Evolutionary conservation across 805 yeast genomes (phyloP).

Genomic region (Ogataea pilisensis): DNA sequence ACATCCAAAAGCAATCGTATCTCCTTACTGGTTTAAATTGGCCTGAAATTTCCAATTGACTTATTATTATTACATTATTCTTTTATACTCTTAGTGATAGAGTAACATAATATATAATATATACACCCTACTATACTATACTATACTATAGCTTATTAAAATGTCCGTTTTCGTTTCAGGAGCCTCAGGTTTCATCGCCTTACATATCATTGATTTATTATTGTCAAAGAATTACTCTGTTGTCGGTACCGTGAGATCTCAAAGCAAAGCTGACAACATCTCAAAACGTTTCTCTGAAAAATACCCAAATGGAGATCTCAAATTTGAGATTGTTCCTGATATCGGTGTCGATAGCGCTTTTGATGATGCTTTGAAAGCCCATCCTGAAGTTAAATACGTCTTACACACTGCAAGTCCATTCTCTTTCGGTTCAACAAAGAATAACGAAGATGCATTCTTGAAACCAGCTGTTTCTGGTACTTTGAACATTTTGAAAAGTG

Average conservation of each 20-base stretch:
- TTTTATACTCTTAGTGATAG: no score
- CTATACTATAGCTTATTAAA: neutral
- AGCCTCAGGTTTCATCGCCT: constrained; percentile 52
- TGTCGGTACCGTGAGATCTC: constrained; percentile 48
- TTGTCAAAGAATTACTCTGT: constrained; percentile 40
- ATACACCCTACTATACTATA: neutral
- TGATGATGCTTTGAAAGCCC: constrained; percentile 39
- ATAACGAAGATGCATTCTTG: constrained; percentile 46
- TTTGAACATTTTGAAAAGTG: constrained; percentile 41
- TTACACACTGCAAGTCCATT: constrained; percentile 55
- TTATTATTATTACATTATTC: no score
- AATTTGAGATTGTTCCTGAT: constrained; percentile 34
- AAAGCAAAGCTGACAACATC: constrained; percentile 39
- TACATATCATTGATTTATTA: constrained; percentile 40
- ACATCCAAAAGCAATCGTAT: no score
- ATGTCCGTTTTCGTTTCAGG: constrained; percentile 44
- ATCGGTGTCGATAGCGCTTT: constrained; percentile 40
- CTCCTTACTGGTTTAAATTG: no score
- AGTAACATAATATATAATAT: no score
- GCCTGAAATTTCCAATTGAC: no score
- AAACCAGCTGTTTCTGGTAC: constrained; percentile 61
- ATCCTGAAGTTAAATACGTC: constrained; percentile 39
- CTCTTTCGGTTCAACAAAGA: constrained; percentile 33
- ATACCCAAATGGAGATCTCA: constrained; percentile 24
- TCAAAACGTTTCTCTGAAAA: constrained; percentile 28